phyloP scores from a whole-genome alignment of 208 protist genomes.

The Crithidia brevicula region DNA sequence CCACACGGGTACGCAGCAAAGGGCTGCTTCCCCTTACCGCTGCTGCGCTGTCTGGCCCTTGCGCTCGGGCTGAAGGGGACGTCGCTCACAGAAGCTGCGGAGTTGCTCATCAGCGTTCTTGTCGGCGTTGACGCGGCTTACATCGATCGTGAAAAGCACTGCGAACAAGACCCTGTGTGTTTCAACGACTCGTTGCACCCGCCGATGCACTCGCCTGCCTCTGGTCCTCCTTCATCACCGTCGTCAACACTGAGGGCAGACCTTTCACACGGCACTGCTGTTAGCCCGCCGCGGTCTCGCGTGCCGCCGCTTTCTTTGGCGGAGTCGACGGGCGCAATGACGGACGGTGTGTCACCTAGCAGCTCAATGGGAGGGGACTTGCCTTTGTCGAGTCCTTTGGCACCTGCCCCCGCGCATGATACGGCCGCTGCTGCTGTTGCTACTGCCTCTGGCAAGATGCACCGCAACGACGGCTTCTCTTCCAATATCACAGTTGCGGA shows the following conservation, averaged over 20 bases:
- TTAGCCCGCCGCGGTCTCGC: not conserved
- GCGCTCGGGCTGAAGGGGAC: conserved; percentile 23
- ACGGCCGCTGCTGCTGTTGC: too few species aligned
- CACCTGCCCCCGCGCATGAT: too few species aligned
- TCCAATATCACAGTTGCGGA: conserved; percentile 17
- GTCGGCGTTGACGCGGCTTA: conserved; percentile 37
- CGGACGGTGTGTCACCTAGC: not conserved
- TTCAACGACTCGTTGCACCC: conserved; percentile 19
- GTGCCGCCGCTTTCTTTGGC: not conserved
- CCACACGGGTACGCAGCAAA: conserved; percentile 15
- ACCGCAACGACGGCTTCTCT: not conserved
- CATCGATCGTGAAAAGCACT: conserved; percentile 18
- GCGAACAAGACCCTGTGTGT: too few species aligned
- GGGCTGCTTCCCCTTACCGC: conserved; percentile 29
- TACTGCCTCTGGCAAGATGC: not conserved
- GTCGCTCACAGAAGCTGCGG: conserved; percentile 12
- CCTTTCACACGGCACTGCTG: too few species aligned
- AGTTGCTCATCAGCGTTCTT: conserved; percentile 34
- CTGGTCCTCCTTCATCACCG: too few species aligned
- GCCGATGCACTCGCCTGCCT: not conserved
- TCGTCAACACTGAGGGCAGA: too few species aligned
- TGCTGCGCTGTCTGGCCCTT: conserved; percentile 22
- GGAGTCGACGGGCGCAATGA: not conserved
- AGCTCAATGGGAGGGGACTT: not conserved
- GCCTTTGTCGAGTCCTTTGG: too few species aligned